Conservation (phyloP, 2,329 filamentous ascomycete genomes). For the Aspergillus brasiliensis region DNA sequence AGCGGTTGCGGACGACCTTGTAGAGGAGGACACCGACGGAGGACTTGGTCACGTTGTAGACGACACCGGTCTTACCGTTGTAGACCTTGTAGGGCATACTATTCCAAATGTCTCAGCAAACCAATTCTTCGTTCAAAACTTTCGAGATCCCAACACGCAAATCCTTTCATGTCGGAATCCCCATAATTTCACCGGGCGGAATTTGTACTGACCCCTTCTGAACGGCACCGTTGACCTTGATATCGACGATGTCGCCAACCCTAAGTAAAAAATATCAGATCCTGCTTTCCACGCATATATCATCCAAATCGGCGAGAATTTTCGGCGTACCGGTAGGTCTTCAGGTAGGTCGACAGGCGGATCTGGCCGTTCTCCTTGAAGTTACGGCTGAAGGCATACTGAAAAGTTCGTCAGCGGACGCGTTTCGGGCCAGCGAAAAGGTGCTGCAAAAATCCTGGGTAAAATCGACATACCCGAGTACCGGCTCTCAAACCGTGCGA, state of each 20-base stretch:
- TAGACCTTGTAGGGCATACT: conserved; percentile 99
- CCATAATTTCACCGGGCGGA: conserved; percentile 20
- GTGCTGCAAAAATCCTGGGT: conserved; percentile 2
- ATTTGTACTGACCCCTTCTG: conserved; percentile 82
- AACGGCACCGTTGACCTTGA: conserved; percentile 97
- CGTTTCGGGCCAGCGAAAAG: conserved; percentile 15
- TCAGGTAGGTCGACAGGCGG: conserved; percentile 89
- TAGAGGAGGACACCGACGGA: conserved; percentile 98
- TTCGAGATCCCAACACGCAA: conserved; percentile 4
- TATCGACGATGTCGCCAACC: conserved; percentile 98
- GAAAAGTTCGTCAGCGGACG: conserved; percentile 36
- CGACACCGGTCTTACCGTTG: conserved; percentile 97
- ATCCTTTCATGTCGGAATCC: conserved; percentile 9
- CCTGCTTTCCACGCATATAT: conserved; percentile 25
- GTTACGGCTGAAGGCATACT: conserved; percentile 90
- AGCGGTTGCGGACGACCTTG: conserved; percentile 99
- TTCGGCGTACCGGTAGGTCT: conserved; percentile 75
- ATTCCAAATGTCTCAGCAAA: conserved; percentile 35
- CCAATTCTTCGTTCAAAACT: conserved; percentile 17
- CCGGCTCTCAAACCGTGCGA: conserved; percentile 82
- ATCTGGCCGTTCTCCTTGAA: conserved; percentile 98
- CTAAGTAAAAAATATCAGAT: conserved; percentile 56
- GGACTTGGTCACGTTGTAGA: conserved; percentile 99
- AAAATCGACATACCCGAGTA: conserved; percentile 68
- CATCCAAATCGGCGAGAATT: conserved; percentile 17